Base-by-base conservation (phyloP, 257 asterid genomes). In the Thymus mandschuricus region DNA sequence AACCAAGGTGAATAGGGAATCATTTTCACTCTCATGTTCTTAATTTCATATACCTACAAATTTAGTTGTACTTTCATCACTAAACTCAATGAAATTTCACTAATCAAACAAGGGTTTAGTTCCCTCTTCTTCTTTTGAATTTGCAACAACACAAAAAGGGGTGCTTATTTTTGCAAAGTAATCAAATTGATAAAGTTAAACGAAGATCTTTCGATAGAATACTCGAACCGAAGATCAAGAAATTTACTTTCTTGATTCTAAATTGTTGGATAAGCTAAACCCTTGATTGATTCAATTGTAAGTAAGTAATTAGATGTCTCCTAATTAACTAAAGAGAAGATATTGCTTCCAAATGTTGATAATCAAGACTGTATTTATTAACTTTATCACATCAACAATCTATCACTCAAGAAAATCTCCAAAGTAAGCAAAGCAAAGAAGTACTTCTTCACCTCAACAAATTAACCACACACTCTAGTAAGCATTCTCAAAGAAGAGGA, bases 1-100 rank as follows among this genome's bases (percentile, higher is more conserved):
- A 34, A 46, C 30, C 68, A 15, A 60, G 60, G 60, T 21, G 28
- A 71, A 65, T 48, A 60, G 15, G 35, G 43, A 71, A 71, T 60
- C 69, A 48, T 3, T 33, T 46, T 46, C 60, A 6, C 49, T 15
- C 35, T 10, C 2, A n/a, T 13, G 5, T 21, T 43, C 15, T 45
- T 58, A 55, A n/a, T 56, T 43, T 9, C 11, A 58, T 30, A 12
- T 10, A 15, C 10, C 63, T 15, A 38, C 41, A 48, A 12, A 48
- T 2, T 21, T 27, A 40, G 64, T 10, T 68, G 55, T 12, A 28
- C 66, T 69, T 41, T 35, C 65, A 56, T 69, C 74, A 69, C 29
- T 43, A 28, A 40, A 3, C 41, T 7, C 51, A 8, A 56, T 41
- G 21, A 41, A 4, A 55, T 55, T 21, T 41, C 51, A 29, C 7